These are phyloP conservation scores for Colletotrichum siamense DNA, from an alignment of 2,329 filamentous ascomycete genomes.

Conservation along the genomic window DNA sequence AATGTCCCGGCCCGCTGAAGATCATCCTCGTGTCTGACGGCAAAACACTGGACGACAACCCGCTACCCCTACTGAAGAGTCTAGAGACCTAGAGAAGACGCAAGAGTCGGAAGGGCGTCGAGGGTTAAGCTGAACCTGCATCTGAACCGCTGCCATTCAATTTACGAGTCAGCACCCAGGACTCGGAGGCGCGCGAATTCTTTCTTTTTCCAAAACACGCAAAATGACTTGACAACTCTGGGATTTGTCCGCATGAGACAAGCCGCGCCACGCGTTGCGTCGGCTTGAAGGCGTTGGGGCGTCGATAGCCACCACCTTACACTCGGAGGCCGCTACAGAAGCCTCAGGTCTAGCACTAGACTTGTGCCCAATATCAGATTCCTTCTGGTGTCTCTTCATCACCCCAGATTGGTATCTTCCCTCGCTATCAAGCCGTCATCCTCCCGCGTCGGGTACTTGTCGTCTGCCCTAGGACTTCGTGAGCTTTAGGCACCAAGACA, in stretches of 20 bases:
- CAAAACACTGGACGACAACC: slow-evolving; percentile 2
- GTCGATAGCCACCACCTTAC: neutral
- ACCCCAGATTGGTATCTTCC: neutral
- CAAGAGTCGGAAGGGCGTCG: neutral
- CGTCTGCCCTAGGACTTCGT: neutral
- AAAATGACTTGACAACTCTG: neutral
- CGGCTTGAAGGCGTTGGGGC: neutral
- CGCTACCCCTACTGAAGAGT: neutral
- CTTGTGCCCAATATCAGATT: neutral
- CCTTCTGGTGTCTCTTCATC: neutral
- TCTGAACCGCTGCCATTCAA: neutral
- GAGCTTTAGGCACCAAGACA: slow-evolving; percentile 11
- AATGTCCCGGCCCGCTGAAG: slow-evolving; percentile 19
- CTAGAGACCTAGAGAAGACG: neutral
- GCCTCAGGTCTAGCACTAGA: neutral
- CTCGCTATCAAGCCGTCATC: neutral
- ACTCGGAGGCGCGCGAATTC: neutral
- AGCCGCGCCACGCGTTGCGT: slow-evolving; percentile 1
- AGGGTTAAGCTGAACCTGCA: neutral
- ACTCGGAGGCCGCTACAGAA: neutral
- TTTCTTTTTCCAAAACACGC: slow-evolving; percentile 3
- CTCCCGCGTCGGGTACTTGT: neutral
- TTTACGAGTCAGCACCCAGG: slow-evolving; percentile 6
- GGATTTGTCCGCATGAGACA: neutral
- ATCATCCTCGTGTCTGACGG: slow-evolving; percentile 8